Conservation (phyloP, 805 yeast species). For the Zygotorulaspora florentina region DNA sequence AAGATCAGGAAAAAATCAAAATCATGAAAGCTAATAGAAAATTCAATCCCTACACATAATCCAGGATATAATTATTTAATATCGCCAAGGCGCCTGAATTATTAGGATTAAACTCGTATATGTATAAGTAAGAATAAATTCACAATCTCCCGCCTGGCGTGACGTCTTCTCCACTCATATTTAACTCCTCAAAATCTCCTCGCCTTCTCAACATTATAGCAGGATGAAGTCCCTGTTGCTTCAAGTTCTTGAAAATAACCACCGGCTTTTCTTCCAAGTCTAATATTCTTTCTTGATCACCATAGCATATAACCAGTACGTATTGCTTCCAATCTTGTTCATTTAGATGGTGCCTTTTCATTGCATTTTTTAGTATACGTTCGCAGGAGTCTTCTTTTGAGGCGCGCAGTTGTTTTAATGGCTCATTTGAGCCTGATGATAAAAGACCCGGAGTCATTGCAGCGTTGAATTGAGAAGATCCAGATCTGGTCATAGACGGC, state of each 20-base stretch:
- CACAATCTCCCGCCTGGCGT: slow-evolving; percentile 32
- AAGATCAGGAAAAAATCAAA: slow-evolving; percentile 82
- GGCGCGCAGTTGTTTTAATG: slow-evolving; percentile 77
- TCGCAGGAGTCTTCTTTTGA: slow-evolving; percentile 89
- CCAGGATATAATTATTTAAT: slow-evolving; percentile 5
- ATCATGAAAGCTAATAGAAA: slow-evolving; percentile 74
- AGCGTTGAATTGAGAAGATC: slow-evolving; percentile 9
- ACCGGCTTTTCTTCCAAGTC: slow-evolving; percentile 88
- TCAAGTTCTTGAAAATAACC: slow-evolving; percentile 73
- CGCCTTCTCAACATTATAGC: slow-evolving; percentile 87
- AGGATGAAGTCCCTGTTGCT: slow-evolving; percentile 81
- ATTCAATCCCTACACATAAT: slow-evolving; percentile 74
- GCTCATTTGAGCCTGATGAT: slow-evolving; percentile 44
- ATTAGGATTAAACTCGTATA: neutral
- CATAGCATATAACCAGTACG: slow-evolving; percentile 84
- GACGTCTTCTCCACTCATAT: slow-evolving; percentile 13
- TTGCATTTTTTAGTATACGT: slow-evolving; percentile 80
- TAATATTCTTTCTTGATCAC: slow-evolving; percentile 81
- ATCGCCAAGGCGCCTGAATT: slow-evolving; percentile 12
- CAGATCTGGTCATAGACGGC: slow-evolving; percentile 9
- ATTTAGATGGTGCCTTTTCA: slow-evolving; percentile 75
- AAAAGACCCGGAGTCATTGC: slow-evolving; percentile 7
- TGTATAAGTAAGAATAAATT: slow-evolving; percentile 1
- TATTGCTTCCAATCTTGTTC: slow-evolving; percentile 83
- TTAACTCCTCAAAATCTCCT: slow-evolving; percentile 46